Evolutionary conservation across 2,329 filamentous ascomycete genomes (phyloP).

Genomic region (Chaetothyriales sp.): DNA sequence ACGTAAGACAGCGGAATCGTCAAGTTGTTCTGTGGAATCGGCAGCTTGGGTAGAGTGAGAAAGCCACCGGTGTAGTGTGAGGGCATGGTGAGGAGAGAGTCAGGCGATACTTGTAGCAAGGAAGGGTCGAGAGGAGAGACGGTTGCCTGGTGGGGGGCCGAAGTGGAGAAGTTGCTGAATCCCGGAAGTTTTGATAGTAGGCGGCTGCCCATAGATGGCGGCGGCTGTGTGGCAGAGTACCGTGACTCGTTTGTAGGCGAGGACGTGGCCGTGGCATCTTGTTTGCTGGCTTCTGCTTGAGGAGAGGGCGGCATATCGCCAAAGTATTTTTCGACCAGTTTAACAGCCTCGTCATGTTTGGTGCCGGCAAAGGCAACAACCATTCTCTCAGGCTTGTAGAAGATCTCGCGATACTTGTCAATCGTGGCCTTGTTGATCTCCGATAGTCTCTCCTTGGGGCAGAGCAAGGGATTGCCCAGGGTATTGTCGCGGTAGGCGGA

Average conservation of each 20-base stretch:
- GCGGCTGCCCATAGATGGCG: constrained; percentile 25
- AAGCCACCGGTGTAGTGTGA: constrained; percentile 90
- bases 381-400: constrained; percentile 79
- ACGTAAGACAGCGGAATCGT: constrained; percentile 77
- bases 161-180: constrained; percentile 74
- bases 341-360: constrained; percentile 63
- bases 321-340: constrained; percentile 69
- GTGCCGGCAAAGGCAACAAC: constrained; percentile 93
- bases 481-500: constrained; percentile 95
- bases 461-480: constrained; percentile 80
- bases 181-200: constrained; percentile 75
- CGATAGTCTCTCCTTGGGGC: constrained; percentile 65
- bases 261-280: background rate
- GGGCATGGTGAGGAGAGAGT: constrained; percentile 45
- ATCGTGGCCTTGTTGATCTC: constrained; percentile 62
- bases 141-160: constrained; percentile 47
- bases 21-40: constrained; percentile 60
- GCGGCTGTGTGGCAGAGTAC: constrained; percentile 22
- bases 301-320: constrained; percentile 59
- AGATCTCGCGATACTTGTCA: constrained; percentile 61
- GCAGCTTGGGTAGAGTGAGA: constrained; percentile 66
- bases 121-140: constrained; percentile 39
- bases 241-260: constrained; percentile 1
- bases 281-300: constrained; percentile 12
- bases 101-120: constrained; percentile 27